Conservation (phyloP, 139 green algal species). For the Eudorina sp. region DNA sequence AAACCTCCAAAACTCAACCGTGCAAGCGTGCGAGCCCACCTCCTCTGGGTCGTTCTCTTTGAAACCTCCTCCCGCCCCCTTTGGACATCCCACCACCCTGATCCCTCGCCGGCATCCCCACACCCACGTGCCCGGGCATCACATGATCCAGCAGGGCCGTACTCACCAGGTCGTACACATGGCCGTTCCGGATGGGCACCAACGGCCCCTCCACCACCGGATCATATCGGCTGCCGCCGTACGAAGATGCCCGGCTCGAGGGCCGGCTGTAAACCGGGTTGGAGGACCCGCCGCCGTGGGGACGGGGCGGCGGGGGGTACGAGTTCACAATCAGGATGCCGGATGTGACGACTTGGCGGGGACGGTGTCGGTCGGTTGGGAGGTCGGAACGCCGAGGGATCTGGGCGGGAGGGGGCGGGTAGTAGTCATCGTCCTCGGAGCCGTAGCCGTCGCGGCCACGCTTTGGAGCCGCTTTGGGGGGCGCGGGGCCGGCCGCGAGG, state of each 20-base stretch:
- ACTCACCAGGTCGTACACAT: slow-evolving; percentile 10
- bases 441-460: not conserved
- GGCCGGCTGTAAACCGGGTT: not conserved
- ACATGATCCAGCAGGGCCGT: no score
- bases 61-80: no score
- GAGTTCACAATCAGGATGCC: not conserved
- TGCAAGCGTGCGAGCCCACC: no score
- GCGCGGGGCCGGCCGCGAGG: not conserved
- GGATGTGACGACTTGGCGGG: not conserved
- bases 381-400: not conserved
- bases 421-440: not conserved
- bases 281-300: not conserved
- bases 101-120: no score
- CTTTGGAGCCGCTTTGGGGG: not conserved
- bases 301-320: not conserved
- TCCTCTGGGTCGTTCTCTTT: no score
- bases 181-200: not conserved
- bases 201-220: not conserved
- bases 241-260: not conserved
- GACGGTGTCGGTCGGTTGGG: not conserved
- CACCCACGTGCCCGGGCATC: no score
- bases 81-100: no score
- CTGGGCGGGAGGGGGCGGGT: not conserved
- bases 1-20: no score
- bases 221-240: not conserved